phyloP scores from a whole-genome alignment of 2,329 filamentous ascomycete genomes.

The Cladosporium sp. region DNA sequence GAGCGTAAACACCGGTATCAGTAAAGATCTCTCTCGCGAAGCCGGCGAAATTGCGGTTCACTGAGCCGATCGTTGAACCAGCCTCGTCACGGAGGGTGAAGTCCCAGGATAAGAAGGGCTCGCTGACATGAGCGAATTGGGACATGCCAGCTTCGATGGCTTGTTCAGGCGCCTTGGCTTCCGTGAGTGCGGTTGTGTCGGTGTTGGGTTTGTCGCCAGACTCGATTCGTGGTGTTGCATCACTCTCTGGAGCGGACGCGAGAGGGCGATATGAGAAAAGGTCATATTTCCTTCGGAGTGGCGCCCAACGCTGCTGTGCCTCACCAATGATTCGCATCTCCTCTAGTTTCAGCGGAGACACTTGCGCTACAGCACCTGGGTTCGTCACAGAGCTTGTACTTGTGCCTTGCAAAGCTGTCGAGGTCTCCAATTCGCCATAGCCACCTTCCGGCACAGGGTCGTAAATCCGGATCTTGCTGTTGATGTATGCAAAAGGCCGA shows the following conservation, averaged over 20 bases:
- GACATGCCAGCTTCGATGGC: slow-evolving; percentile 43
- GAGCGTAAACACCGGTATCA: slow-evolving; percentile 60
- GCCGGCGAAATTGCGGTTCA: slow-evolving; percentile 60
- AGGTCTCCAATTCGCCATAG: slow-evolving; percentile 26
- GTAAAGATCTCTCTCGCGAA: slow-evolving; percentile 62
- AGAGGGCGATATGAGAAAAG: slow-evolving; percentile 53
- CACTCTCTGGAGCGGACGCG: slow-evolving; percentile 25
- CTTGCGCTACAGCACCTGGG: slow-evolving; percentile 42
- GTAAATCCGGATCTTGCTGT: slow-evolving; percentile 53
- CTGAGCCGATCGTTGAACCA: slow-evolving; percentile 51
- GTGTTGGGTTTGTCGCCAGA: slow-evolving; percentile 37
- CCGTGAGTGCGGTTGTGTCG: slow-evolving; percentile 45
- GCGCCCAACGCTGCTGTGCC: slow-evolving; percentile 60
- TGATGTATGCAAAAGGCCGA: slow-evolving; percentile 60
- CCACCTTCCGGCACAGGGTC: slow-evolving; percentile 43
- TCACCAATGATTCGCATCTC: slow-evolving; percentile 61
- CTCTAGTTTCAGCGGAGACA: slow-evolving; percentile 50
- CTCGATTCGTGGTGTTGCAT: slow-evolving; percentile 25
- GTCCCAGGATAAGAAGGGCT: slow-evolving; percentile 61
- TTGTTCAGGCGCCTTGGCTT: slow-evolving; percentile 38
- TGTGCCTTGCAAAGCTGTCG: slow-evolving; percentile 42
- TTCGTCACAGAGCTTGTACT: slow-evolving; percentile 39
- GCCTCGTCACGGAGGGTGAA: slow-evolving; percentile 54
- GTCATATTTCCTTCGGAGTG: slow-evolving; percentile 59
- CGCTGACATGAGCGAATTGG: slow-evolving; percentile 60